Evolutionary conservation across 1,139 yeast genomes (phyloP).

Genomic region (Tardiomyces blankii): DNA sequence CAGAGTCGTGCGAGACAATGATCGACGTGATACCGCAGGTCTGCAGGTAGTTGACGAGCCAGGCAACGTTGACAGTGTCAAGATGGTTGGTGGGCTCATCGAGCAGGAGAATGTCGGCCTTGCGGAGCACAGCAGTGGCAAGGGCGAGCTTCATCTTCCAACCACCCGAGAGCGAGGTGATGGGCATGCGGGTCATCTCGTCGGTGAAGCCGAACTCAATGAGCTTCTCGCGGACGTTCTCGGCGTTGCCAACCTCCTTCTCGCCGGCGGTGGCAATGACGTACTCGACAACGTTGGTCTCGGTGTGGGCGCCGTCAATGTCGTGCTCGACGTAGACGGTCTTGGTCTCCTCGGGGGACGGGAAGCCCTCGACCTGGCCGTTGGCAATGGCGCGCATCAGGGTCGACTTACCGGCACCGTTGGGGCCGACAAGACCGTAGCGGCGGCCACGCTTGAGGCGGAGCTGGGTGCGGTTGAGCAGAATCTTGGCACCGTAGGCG

Average conservation of each 20-base stretch:
- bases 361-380: conserved; percentile 99
- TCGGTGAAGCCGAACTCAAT: conserved; percentile 99
- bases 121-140: conserved; percentile 88
- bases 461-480: conserved; percentile 85
- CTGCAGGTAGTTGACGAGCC: conserved; percentile 98
- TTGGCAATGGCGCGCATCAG: conserved; percentile 98
- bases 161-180: conserved; percentile 98
- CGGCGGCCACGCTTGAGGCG: conserved; percentile 99
- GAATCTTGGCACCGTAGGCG: conserved; percentile 78
- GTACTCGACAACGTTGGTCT: conserved; percentile 95
- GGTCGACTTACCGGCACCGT: conserved; percentile 98
- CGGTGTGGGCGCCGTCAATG: conserved; percentile 91
- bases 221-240: conserved; percentile 97
- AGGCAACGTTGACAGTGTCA: conserved; percentile 93
- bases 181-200: conserved; percentile 96
- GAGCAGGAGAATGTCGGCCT: conserved; percentile 86
- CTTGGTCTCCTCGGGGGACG: conserved; percentile 94
- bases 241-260: conserved; percentile 91
- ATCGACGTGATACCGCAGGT: conserved; percentile 97
- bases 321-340: conserved; percentile 89
- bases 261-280: conserved; percentile 99
- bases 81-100: conserved; percentile 99
- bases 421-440: conserved; percentile 96
- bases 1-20: conserved; percentile 98
- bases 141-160: conserved; percentile 98